Base-by-base conservation (phyloP, 1,284 basidiomycete genomes). In the Marasmius tenuissimus region DNA sequence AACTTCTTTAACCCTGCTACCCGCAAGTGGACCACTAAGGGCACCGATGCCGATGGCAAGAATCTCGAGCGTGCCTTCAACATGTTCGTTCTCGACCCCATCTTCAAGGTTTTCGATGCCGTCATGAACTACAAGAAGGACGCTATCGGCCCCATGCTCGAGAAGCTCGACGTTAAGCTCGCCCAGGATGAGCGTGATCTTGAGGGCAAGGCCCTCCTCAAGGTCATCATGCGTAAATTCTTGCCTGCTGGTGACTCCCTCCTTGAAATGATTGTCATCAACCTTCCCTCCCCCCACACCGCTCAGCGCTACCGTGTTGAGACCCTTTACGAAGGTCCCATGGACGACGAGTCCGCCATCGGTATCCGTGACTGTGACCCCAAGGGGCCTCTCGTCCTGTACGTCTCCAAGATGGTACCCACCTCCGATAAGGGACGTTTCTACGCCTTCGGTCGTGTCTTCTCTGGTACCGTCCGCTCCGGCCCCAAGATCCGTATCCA, bases 61-160 rank as follows among this genome's bases (percentile, higher is more conserved):
- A 79, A 77, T 33, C 91, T 97, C 66, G 97, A 96, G 72, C 94
- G 93, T 79, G 92, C 93, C 60, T 97, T 96, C 86, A 96, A 93
- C 81, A 81, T 85, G 83, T 99, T 99, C 81, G 94, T 99, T 65
- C 93, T 99, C 70, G 97, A 99, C 82, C 97, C 97, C 69, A 99
- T 99, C 82, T 99, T 94, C 91, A 94, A 89, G 78, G 89, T 99
- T 76, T 99, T 99, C 81, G 96, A 98, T 72, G 91, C 93, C 70
- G 94, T 98, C 81, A 99, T 98, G 96, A 98, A 99, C 88, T 98
- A 93, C 88, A 98, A 99, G 86, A 99, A 97, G 86, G 97, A 98
- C 63, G 81, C 88, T 69, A 88, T 94, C 70, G 78, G 74, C 65
- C 80, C 85, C 68, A 94, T 99, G 82, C 90, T 98, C 71, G 96